Conservation (phyloP, 371 early-diverging fungal species). For the Mortierella sp. region DNA sequence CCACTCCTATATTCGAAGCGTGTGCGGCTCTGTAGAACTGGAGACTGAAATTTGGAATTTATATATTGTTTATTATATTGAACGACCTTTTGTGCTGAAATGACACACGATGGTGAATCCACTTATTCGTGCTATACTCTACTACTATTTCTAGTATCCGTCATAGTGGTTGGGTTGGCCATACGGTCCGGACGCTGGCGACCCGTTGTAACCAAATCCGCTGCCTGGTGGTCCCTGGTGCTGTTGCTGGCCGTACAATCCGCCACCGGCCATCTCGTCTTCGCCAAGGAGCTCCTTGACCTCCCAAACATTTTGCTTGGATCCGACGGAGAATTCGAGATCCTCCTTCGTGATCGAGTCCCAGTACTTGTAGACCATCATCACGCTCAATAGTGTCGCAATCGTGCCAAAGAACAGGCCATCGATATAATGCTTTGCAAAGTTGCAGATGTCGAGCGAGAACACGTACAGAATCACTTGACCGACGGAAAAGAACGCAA, state of each 20-base stretch:
- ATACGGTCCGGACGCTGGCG: conserved; percentile 30
- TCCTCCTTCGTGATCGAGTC: conserved; percentile 98
- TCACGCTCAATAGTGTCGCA: conserved; percentile 90
- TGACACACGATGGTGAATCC: too few relatives aligned
- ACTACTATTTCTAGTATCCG: conserved; percentile 24
- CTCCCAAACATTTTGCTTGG: conserved; percentile 94
- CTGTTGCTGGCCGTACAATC: conserved; percentile 21
- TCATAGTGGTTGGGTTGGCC: conserved; percentile 40
- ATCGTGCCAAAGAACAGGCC: conserved; percentile 96
- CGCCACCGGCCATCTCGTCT: conserved; percentile 50
- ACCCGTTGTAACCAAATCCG: conserved; percentile 9
- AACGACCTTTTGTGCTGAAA: too few relatives aligned
- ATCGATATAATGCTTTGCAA: conserved; percentile 95
- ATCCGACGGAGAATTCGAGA: conserved; percentile 94
- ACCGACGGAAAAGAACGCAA: conserved; percentile 87
- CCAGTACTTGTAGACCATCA: conserved; percentile 99
- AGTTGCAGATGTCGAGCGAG: conserved; percentile 83
- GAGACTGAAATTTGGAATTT: too few relatives aligned
- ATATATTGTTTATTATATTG: too few relatives aligned
- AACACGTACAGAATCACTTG: conserved; percentile 86
- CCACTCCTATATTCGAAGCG: too few relatives aligned
- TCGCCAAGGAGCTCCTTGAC: conserved; percentile 81
- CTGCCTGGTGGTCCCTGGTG: neutral
- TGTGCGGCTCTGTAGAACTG: too few relatives aligned
- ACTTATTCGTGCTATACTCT: too few relatives aligned